Evolutionary conservation across 2,329 filamentous ascomycete genomes (phyloP).

Genomic region (Beauveria sp.): DNA sequence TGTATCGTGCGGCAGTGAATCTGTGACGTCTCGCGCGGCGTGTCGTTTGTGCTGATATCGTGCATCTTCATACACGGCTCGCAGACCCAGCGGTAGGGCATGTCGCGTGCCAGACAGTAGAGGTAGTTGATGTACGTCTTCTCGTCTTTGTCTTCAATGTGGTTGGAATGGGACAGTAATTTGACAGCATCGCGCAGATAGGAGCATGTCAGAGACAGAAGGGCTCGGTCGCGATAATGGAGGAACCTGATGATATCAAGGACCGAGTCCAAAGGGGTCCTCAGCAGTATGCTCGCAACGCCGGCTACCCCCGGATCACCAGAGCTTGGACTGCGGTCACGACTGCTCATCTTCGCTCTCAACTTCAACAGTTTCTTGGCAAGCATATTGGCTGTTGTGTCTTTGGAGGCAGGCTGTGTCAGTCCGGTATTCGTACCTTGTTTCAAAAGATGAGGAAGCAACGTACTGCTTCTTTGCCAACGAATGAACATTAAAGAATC

Average conservation of each 20-base stretch:
- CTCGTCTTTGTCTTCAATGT: not conserved
- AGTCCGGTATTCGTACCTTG: not conserved
- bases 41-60: not conserved
- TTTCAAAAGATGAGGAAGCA: not conserved
- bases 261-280: not conserved
- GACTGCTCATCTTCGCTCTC: not conserved
- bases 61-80: not conserved
- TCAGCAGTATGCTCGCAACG: not conserved
- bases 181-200: not conserved
- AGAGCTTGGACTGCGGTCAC: not conserved
- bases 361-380: not conserved
- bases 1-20: not conserved
- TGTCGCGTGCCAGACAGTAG: not conserved
- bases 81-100: not conserved
- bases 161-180: not conserved
- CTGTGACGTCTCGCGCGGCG: not conserved
- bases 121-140: not conserved
- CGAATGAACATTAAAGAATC: not conserved
- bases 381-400: not conserved
- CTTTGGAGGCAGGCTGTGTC: not conserved
- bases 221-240: not conserved
- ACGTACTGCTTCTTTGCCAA: not conserved
- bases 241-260: not conserved
- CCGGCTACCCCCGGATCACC: not conserved
- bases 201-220: not conserved